Evolutionary conservation across 352 stramenopile genomes (phyloP), one percentile per base, ranked within the genome.

Genomic region (Pseudoperonospora humuli): DNA sequence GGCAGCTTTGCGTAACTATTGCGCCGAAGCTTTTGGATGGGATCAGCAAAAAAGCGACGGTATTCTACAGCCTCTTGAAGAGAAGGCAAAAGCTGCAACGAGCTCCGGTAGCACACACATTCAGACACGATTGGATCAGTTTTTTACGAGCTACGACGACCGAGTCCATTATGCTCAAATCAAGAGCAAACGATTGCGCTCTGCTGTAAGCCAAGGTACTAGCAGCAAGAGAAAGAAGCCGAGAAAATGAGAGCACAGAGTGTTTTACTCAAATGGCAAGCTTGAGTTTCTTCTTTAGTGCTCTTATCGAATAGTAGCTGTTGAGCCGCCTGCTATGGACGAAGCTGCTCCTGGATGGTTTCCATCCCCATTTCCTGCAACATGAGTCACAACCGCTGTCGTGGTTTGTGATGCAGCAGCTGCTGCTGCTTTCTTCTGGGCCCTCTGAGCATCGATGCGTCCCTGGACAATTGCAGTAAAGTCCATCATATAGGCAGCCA

Each of bases 81-180:
- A 86, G 37, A 77, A 79, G 18, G 64, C 64, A 3, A 70, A 60
- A 24, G 48, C 38, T 21, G 45, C 65, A 34, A 54, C 54, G 17
- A 46, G 53, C 2, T 48, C 42, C 1, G 48, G 43, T 2, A 71
- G 72, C 1, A 40, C 45, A 26, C 52, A 56, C 13, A 50, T 80
- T 7, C 95, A 98, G 64, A 97, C 80, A 5, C 70, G 94, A 10
- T 84, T 99, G 25, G 95, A 99, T 55, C 81, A 82, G 7, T 97
- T 96, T 40, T 98, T 98, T 52, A 96, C 92, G 50, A 86, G 69
- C 15, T 98, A 98, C 61, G 80, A 98, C 37, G 94, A 98, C 61
- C 83, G 96, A 49, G 85, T 97, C 3, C 95, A 92, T 49, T 98
- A 98, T 55, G 95, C 93, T 1, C 84, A 95, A 46, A 88, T 93